Evolutionary conservation across 345 rosid species (phyloP), one percentile per base, ranked within the genome.

Genomic region (Linum tenue): DNA sequence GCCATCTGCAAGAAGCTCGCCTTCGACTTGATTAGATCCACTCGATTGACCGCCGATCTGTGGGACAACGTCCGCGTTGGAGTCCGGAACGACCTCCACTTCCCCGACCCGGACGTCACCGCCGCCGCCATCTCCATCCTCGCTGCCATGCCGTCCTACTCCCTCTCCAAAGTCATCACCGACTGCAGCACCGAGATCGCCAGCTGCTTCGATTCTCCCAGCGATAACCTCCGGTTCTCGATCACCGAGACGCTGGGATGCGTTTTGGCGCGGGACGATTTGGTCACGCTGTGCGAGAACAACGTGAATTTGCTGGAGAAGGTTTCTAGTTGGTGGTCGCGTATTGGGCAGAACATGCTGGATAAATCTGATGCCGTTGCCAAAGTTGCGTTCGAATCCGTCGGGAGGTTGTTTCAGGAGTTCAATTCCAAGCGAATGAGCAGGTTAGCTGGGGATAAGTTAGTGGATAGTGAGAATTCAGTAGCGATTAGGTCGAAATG

Each of bases 1-100:
- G 98, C 98, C 56, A 94, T 92, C 67, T 92, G 98, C 76, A 92
- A 92, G 73, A 92, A 92, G 74, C 97, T 92, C 42, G 86, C 98
- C 2, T 92, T 92, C 73, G 98, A 92, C 78, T 79, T 92, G 36
- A 92, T 92, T 72, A 91, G 98, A n/a, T 90, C 96, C 63, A 85
- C 98, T 3, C 94, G 98, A 10, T 87, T 92, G 40, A 85, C 98
- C 37, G 86, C 97, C 57, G 96, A 90, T 77, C 96, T 92, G 10
- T 88, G 98, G 98, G 97, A 92, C 64, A 78, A 91, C 36, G 94
- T 92, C 64, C 82, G 86, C 56, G 67, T 82, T 1, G 98, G 98
- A 7, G 82, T 92, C 71, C 86, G 90, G 65, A 64, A 81, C 41
- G 97, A 92, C 81, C 88, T 92, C 57, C 89, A 84, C 78, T 92